Evolutionary conservation across 805 yeast genomes (phyloP), one percentile per base, ranked within the genome.

Genomic region (Barnettozyma californica): DNA sequence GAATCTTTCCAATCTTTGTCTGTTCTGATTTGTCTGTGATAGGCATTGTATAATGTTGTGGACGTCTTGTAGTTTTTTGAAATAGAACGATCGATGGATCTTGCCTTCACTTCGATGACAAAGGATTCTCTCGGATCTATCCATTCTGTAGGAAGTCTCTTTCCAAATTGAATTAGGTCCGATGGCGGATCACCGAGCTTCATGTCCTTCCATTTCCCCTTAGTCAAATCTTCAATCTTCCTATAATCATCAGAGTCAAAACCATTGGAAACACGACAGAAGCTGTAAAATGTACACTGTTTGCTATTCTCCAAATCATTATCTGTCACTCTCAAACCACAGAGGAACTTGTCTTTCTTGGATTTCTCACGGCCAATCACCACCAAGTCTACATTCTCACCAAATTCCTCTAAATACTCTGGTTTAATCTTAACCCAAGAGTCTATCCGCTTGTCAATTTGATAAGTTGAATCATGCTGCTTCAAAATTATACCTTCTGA

Each of bases 381-480:
- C 3, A 82, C 70, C 43, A 90, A 63, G 64, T 92, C 98, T 52
- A 90, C 69, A 58, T 87, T 86, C 53, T 90, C 96, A 9, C 96
- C 96, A 64, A 86, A 85, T 50, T 84, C 88, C 47, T 81, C 84
- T 46, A 90, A 69, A 60, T 90, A 91, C 56, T 91, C 97, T 0
- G 98, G 98, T 63, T 92, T 92, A 2, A 92, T 77, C 60, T 92
- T 92, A 14, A 89, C 70, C 96, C 97, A 92, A n/a, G 74, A 67
- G 16, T 75, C 77, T 39, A 74, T 73, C 44, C 89, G 68, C 31
- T 74, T 76, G n/a, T 80, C 87, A 14, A 86, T 73, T 3, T 67
- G 61, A 62, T 92, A 92, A 14, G 62, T 67, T 2, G 85, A 73
- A 11, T 68, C 63, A 1, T 81, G 76, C 53, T 81, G 75, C 61